phyloP scores from a whole-genome alignment of 2,329 filamentous ascomycete genomes.

The Dothidotthia symphoricarpi region DNA sequence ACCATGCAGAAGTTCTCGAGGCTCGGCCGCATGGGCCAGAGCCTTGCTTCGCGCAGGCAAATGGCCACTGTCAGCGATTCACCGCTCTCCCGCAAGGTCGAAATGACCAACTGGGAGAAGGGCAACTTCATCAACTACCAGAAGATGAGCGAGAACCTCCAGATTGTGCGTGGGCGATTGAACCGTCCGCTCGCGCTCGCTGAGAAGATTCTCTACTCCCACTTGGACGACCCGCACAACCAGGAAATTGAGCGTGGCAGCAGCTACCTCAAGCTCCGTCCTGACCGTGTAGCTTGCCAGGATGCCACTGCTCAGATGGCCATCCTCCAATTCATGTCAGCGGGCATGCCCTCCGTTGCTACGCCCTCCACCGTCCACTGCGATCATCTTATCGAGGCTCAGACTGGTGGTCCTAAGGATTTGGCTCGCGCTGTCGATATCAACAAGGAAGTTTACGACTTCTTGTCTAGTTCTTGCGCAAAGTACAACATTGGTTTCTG shows the following conservation, averaged over 20 bases:
- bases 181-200: slow-evolving; percentile 92
- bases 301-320: slow-evolving; percentile 99
- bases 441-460: slow-evolving; percentile 99
- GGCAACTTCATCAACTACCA: slow-evolving; percentile 97
- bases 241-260: slow-evolving; percentile 95
- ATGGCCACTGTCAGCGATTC: slow-evolving; percentile 86
- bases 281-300: slow-evolving; percentile 97
- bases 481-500: slow-evolving; percentile 99
- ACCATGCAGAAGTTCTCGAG: slow-evolving; percentile 71
- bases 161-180: slow-evolving; percentile 82
- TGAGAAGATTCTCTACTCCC: slow-evolving; percentile 99
- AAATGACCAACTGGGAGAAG: slow-evolving; percentile 96
- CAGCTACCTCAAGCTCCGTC: slow-evolving; percentile 94
- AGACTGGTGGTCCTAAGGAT: slow-evolving; percentile 91
- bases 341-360: slow-evolving; percentile 91
- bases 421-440: slow-evolving; percentile 83
- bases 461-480: slow-evolving; percentile 86
- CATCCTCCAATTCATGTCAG: slow-evolving; percentile 99
- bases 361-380: slow-evolving; percentile 97
- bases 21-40: slow-evolving; percentile 65
- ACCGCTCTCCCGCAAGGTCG: slow-evolving; percentile 90
- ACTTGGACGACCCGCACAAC: slow-evolving; percentile 92
- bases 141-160: slow-evolving; percentile 98
- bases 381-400: slow-evolving; percentile 98
- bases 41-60: slow-evolving; percentile 60